Percentiles rank a stretch among this genome's conserved stretches.
phyloP scores from a whole-genome alignment of 2,329 filamentous ascomycete species.

The Lizonia empirigonia region DNA sequence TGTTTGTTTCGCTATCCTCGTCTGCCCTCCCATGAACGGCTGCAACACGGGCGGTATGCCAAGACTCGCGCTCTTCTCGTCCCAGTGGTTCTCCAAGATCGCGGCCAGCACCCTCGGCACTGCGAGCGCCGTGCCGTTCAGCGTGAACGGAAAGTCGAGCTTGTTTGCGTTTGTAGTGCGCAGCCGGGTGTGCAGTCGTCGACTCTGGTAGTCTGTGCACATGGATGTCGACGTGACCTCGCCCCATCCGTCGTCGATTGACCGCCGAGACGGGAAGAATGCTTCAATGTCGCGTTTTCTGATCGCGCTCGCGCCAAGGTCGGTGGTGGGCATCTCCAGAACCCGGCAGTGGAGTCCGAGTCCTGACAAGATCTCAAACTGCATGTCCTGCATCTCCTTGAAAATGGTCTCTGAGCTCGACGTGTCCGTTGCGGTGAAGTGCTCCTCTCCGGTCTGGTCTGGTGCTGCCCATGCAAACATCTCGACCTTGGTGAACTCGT shows the following conservation, averaged over 20 bases:
- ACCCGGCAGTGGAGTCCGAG: constrained; percentile 85
- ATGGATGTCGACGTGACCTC: constrained; percentile 90
- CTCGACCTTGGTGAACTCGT: constrained; percentile 98
- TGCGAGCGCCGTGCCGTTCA: constrained; percentile 93
- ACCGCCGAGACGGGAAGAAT: constrained; percentile 81
- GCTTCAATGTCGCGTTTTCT: constrained; percentile 94
- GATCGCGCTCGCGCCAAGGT: constrained; percentile 85
- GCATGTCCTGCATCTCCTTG: constrained; percentile 83
- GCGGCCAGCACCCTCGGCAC: constrained; percentile 89
- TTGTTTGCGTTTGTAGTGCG: constrained; percentile 58
- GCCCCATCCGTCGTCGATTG: constrained; percentile 77
- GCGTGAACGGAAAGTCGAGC: constrained; percentile 79
- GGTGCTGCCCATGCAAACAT: constrained; percentile 90
- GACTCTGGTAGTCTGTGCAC: constrained; percentile 92
- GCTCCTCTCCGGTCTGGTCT: constrained; percentile 46
- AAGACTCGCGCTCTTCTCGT: constrained; percentile 70
- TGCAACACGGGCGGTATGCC: constrained; percentile 78
- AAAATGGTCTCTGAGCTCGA: constrained; percentile 66
- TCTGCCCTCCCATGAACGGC: constrained; percentile 74
- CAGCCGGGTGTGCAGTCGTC: constrained; percentile 77
- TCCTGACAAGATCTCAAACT: constrained; percentile 78
- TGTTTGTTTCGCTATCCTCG: constrained; percentile 38
- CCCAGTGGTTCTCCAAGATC: constrained; percentile 88
- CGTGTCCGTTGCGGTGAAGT: constrained; percentile 38
- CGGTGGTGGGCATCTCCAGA: constrained; percentile 86